Conservation (phyloP, 148 eudicot genomes). For the Pouteria glomerata region DNA sequence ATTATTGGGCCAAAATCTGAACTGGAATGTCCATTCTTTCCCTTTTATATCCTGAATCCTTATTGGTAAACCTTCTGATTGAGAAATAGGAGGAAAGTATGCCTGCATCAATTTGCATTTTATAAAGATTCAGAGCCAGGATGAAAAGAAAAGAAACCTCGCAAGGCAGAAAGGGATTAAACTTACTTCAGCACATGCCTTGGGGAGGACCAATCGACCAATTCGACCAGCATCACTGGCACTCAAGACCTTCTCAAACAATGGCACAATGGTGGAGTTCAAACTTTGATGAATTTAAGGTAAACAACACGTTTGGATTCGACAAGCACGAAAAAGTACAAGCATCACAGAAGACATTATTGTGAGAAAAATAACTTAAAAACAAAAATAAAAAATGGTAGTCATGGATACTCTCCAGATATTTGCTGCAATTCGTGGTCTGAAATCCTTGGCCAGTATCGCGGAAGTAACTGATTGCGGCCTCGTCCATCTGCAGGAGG, state of each 20-base stretch:
- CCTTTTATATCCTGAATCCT: slow-evolving; percentile 89
- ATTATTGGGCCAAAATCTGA: slow-evolving; percentile 98
- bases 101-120: slow-evolving; percentile 51
- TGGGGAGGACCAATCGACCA: slow-evolving; percentile 95
- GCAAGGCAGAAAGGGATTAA: neutral
- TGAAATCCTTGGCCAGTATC: slow-evolving; percentile 96
- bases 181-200: slow-evolving; percentile 99
- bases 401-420: slow-evolving; percentile 91
- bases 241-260: slow-evolving; percentile 93
- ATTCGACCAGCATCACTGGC: slow-evolving; percentile 99
- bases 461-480: slow-evolving; percentile 78
- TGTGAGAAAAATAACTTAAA: neutral
- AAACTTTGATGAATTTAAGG: slow-evolving; percentile 61
- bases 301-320: slow-evolving; percentile 15
- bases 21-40: slow-evolving; percentile 96
- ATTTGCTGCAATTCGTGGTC: slow-evolving; percentile 90
- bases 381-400: neutral
- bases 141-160: neutral
- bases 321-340: neutral
- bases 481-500: slow-evolving; percentile 90
- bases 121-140: neutral
- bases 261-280: slow-evolving; percentile 78
- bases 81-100: slow-evolving; percentile 83
- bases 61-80: slow-evolving; percentile 89
- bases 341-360: neutral